These are phyloP conservation scores for Forsythia viridissima DNA, from an alignment of 257 asterid genomes.

Conservation along the genomic window DNA sequence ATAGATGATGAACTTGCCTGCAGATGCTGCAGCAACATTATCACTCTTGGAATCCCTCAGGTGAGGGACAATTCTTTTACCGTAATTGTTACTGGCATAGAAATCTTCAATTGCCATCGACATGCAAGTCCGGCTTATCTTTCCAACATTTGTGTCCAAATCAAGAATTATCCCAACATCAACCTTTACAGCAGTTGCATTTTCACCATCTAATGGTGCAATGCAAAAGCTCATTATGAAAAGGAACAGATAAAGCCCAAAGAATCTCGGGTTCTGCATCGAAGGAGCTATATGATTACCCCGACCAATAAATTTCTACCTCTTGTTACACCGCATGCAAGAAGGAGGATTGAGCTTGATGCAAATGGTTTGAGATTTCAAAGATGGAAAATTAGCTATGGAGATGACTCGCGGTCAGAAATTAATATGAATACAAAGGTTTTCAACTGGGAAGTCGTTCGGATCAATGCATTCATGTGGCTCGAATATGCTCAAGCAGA, in stretches of 20 bases:
- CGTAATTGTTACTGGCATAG: constrained; percentile 24
- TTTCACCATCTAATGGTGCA: constrained; percentile 1
- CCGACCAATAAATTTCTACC: too few species aligned
- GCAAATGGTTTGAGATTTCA: not conserved
- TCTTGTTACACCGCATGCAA: too few species aligned
- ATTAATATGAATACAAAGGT: too few species aligned
- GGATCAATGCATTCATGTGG: not conserved
- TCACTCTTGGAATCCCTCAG: constrained; percentile 33
- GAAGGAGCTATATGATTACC: not conserved
- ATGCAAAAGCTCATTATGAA: constrained; percentile 18
- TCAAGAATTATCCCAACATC: constrained; percentile 52
- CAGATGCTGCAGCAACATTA: constrained; percentile 41
- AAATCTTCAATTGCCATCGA: constrained; percentile 47
- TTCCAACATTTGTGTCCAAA: constrained; percentile 26
- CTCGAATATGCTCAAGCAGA: not conserved
- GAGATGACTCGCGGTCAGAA: too few species aligned
- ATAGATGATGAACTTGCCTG: constrained; percentile 19
- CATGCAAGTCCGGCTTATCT: constrained; percentile 32
- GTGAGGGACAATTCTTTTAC: constrained; percentile 37
- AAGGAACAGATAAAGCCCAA: constrained; percentile 3
- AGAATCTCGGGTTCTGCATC: constrained; percentile 25
- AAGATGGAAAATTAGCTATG: too few species aligned
- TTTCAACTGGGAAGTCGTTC: too few species aligned
- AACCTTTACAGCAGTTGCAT: constrained; percentile 20
- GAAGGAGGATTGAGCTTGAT: not conserved